These are phyloP conservation scores for Elymus sibiricus DNA, from an alignment of 176 grass and related monocot species.

Conservation along the genomic window DNA sequence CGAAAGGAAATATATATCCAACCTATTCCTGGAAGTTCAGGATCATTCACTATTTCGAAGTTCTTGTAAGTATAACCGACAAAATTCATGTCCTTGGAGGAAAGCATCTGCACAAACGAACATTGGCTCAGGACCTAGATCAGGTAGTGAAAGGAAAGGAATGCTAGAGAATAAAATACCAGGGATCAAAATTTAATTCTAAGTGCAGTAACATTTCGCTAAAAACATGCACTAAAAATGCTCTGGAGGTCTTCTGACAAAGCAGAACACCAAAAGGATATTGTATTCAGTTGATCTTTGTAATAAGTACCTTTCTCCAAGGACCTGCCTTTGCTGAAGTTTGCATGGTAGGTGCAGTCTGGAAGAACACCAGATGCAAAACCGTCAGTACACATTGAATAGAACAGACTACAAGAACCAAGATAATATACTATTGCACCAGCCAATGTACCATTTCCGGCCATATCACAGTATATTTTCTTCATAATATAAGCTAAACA, in stretches of 20 bases:
- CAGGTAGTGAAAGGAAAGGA: conserved; percentile 1
- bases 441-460: not conserved
- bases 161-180: not conserved
- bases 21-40: conserved; percentile 53
- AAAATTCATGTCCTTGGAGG: conserved; percentile 56
- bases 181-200: not conserved
- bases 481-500: not conserved
- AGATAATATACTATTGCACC: conserved; percentile 12
- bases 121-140: conserved; percentile 1
- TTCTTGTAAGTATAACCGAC: conserved; percentile 56
- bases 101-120: conserved; percentile 45
- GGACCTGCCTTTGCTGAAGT: conserved; percentile 84
- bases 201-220: not conserved
- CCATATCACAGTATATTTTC: not conserved
- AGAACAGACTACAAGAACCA: conserved; percentile 13
- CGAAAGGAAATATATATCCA: conserved; percentile 13
- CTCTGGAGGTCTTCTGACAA: not conserved
- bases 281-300: not conserved
- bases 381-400: not conserved
- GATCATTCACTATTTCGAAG: conserved; percentile 50
- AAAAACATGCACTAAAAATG: not conserved
- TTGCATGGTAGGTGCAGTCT: conserved; percentile 51
- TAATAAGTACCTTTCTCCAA: conserved; percentile 76
- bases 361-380: conserved; percentile 29
- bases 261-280: conserved; percentile 13